A percentile compares a stretch with the other conserved stretches of the same genome.
Conservation (phyloP, 1,284 basidiomycete genomes). For the Malassezia restricta region DNA sequence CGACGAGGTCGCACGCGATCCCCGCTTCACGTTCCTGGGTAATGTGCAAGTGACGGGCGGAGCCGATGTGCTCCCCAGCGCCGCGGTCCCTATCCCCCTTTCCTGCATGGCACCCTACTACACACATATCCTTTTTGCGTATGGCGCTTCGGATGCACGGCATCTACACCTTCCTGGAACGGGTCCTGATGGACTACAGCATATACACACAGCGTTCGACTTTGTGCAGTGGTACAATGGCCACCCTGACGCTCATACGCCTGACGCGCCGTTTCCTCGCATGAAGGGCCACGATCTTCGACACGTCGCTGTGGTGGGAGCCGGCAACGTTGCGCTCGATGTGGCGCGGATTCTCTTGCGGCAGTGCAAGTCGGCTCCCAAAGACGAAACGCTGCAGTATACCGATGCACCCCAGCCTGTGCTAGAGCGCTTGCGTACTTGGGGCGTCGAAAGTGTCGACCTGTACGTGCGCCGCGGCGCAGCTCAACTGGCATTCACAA, state of each 20-base stretch:
- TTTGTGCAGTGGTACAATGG: conserved; percentile 97
- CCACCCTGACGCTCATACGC: conserved; percentile 55
- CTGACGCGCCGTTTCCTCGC: background rate
- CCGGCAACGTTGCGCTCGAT: conserved; percentile 92
- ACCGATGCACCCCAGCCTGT: conserved; percentile 74
- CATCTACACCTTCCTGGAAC: conserved; percentile 44
- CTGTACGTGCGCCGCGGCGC: conserved; percentile 78
- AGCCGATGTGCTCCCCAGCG: background rate
- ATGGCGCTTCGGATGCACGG: conserved; percentile 59
- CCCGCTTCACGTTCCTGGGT: conserved; percentile 58
- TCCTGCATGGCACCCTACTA: conserved; percentile 57
- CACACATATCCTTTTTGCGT: conserved; percentile 67
- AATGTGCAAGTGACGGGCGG: conserved; percentile 64
- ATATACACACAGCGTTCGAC: conserved; percentile 66
- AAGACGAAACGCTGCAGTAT: conserved; percentile 54
- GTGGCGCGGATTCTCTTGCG: conserved; percentile 76
- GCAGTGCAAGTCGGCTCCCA: conserved; percentile 22
- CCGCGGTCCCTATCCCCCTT: conserved; percentile 48
- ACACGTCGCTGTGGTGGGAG: conserved; percentile 77
- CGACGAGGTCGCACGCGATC: conserved; percentile 50
- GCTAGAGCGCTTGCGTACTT: conserved; percentile 58
- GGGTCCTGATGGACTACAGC: conserved; percentile 50
- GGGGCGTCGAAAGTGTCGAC: conserved; percentile 62
- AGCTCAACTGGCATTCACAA: conserved; percentile 78
- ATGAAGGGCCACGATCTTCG: conserved; percentile 26